A percentile compares a stretch with the other conserved stretches of the same genome.
phyloP scores from a whole-genome alignment of 2,329 filamentous ascomycete species.

The Aspergillus ustus region DNA sequence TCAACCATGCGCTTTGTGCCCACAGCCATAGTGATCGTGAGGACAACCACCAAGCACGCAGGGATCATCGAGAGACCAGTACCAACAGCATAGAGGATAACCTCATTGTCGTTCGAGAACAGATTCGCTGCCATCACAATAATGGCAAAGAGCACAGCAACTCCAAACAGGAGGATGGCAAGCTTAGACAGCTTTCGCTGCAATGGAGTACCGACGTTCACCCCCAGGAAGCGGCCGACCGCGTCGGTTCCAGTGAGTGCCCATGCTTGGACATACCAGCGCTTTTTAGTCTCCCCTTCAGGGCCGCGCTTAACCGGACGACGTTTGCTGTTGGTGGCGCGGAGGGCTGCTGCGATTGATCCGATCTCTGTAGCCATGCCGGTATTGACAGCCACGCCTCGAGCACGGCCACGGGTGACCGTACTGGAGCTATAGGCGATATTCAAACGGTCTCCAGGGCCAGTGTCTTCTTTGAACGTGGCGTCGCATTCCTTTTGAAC shows the following conservation, averaged over 20 bases:
- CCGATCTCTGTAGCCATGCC: constrained; percentile 68
- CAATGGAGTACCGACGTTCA: constrained; percentile 72
- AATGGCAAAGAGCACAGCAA: constrained; percentile 70
- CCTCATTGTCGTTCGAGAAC: constrained; percentile 58
- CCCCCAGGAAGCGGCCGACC: constrained; percentile 67
- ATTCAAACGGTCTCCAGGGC: constrained; percentile 64
- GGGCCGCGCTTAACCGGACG: constrained; percentile 58
- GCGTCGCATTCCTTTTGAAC: constrained; percentile 58
- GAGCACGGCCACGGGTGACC: constrained; percentile 65
- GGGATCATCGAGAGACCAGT: constrained; percentile 66
- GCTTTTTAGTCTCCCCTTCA: constrained; percentile 55
- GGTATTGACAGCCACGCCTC: constrained; percentile 64
- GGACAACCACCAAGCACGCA: constrained; percentile 65
- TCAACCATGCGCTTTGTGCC: constrained; percentile 64
- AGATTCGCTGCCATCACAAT: constrained; percentile 70
- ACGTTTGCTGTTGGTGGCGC: constrained; percentile 60
- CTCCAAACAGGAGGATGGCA: constrained; percentile 67
- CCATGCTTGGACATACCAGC: constrained; percentile 58
- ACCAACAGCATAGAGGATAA: constrained; percentile 68
- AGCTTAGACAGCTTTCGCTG: constrained; percentile 71
- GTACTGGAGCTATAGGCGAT: constrained; percentile 67
- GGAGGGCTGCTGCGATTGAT: constrained; percentile 67
- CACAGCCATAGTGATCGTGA: constrained; percentile 70
- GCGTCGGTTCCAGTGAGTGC: constrained; percentile 61
- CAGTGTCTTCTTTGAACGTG: constrained; percentile 56